Conservation (phyloP, 345 rosid species). For the Angophora floribunda region DNA sequence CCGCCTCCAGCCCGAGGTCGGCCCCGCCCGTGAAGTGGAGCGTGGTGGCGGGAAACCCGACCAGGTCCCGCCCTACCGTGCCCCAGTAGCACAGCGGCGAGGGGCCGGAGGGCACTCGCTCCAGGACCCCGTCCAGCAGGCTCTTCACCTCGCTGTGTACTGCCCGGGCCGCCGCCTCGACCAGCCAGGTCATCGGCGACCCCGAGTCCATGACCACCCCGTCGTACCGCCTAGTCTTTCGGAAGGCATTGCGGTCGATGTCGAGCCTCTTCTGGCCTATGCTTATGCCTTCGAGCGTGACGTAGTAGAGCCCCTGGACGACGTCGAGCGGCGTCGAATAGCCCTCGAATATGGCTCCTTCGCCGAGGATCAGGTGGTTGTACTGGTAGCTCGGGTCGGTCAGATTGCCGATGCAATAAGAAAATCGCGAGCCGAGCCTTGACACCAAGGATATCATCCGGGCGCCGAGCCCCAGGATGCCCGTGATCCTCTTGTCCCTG, state of each 20-base stretch:
- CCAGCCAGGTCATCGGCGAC: conserved; percentile 6
- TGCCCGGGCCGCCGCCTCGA: background rate
- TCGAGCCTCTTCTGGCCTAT: conserved; percentile 13
- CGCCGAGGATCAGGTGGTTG: conserved; percentile 15
- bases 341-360: conserved; percentile 19
- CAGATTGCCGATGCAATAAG: conserved; percentile 29
- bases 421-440: conserved; percentile 10
- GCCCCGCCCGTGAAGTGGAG: conserved; percentile 42
- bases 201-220: conserved; percentile 26
- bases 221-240: background rate
- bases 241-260: conserved; percentile 5
- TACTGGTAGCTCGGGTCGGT: conserved; percentile 3
- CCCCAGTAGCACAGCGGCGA: conserved; percentile 30
- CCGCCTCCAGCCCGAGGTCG: conserved; percentile 35
- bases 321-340: conserved; percentile 13
- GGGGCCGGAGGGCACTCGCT: background rate
- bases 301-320: conserved; percentile 1
- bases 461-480: conserved; percentile 25
- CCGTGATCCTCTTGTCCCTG: background rate
- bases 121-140: conserved; percentile 2
- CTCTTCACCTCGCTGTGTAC: conserved; percentile 7
- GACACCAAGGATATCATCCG: background rate
- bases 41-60: conserved; percentile 41
- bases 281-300: conserved; percentile 25
- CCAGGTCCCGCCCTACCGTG: conserved; percentile 18